phyloP scores from a whole-genome alignment of 164 flowering plant species.

The Vitis vinifera region DNA sequence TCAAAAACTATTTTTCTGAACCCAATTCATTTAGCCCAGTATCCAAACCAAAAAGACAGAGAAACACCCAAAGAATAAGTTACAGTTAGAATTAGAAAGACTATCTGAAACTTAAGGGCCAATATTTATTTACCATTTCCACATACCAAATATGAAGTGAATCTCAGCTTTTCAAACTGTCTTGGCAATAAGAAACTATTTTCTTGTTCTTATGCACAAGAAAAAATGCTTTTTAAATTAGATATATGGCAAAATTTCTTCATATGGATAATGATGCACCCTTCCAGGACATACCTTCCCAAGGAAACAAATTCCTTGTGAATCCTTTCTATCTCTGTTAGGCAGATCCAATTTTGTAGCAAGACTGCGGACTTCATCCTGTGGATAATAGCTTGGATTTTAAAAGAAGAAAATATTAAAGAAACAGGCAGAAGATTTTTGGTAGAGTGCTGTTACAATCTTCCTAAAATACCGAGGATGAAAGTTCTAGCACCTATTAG shows the following conservation, averaged over 20 bases:
- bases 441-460: too few species aligned
- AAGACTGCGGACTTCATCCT: slow-evolving; percentile 88
- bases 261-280: too few species aligned
- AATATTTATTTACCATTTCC: background rate
- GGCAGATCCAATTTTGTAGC: slow-evolving; percentile 72
- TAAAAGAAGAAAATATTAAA: background rate
- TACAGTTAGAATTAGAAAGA: too few species aligned
- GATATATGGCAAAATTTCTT: too few species aligned
- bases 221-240: background rate
- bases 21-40: too few species aligned
- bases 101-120: background rate
- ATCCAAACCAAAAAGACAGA: too few species aligned
- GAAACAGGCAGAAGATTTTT: background rate
- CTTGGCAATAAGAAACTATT: background rate
- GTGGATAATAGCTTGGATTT: slow-evolving; percentile 16
- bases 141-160: background rate
- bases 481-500: too few species aligned
- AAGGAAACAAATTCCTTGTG: slow-evolving; percentile 98
- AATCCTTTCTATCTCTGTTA: slow-evolving; percentile 95
- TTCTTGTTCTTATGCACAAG: background rate
- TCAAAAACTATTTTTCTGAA: too few species aligned
- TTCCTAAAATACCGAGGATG: too few species aligned
- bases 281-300: slow-evolving; percentile 69
- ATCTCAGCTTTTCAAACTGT: background rate
- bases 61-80: too few species aligned